Base-by-base conservation (phyloP, 2,329 filamentous ascomycete species). In the Ambrosiella xylebori region DNA sequence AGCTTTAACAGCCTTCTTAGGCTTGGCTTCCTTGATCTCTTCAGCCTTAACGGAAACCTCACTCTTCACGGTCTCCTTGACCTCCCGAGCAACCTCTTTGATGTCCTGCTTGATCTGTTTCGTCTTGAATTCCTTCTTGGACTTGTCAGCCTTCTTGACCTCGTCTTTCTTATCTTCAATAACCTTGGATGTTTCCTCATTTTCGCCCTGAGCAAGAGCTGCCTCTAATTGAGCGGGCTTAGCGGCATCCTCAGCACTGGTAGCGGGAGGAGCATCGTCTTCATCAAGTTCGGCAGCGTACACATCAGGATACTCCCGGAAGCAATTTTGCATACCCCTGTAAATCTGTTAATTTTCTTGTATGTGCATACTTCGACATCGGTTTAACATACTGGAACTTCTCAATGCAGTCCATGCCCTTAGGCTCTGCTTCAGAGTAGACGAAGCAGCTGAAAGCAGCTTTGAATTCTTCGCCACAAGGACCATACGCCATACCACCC, bases 381-480 rank as follows among this genome's bases (percentile, higher is more conserved):
- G 13, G n/a, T 37, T 15, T 15, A 51, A 78, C 85, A 52, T 77
- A 93, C 88, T 95, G 90, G 78, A 96, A 96, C 74, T 93, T 95
- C 36, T 95, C 89, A 67, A 96, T 93, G 73, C 90, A 96, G 68
- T 96, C 89, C 75, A 95, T 91, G 56, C 91, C 91, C 81, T 98
- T 98, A 40, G 90, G 90, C 68, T 98, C 93, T 68, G 95, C 88
- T 47, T 81, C 82, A 2, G 88, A 95, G 73, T 84, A 93, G n/a
- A 98, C 89, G 66, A 98, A 98, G 74, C 93, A 98, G 79, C 89
- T 95, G 66, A 98, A 98, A 0, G 93, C 93, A 27, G 84, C 83
- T 75, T 85, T 89, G 79, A 98, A 98, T 67, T 97, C 84, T 68
- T 94, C 88, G 53, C 93, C 93, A 68, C 93, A 98, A 57, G 93